These are phyloP conservation scores for Sporisorium exsertum DNA, from an alignment of 1,284 basidiomycete genomes.

Conservation along the genomic window DNA sequence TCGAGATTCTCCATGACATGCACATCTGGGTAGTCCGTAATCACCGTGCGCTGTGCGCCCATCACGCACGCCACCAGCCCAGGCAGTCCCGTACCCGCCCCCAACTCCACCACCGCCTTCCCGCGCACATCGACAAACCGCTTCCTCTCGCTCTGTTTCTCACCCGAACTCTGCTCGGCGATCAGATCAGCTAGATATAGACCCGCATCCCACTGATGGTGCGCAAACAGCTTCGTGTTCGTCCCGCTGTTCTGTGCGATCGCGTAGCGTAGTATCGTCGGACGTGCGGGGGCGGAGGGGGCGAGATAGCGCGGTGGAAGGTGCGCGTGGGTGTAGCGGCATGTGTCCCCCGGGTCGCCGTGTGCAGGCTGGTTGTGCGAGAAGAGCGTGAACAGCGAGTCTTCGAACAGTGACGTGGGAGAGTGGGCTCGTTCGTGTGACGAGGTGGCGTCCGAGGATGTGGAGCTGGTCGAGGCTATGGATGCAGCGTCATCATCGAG, in stretches of 20 bases:
- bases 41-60: constrained; percentile 41
- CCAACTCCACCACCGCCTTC: constrained; percentile 54
- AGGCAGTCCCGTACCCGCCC: constrained; percentile 62
- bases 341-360: constrained; percentile 58
- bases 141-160: constrained; percentile 4
- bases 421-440: constrained; percentile 17
- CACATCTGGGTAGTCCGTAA: constrained; percentile 54
- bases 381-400: constrained; percentile 62
- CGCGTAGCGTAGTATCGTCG: constrained; percentile 40
- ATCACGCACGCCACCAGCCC: constrained; percentile 48
- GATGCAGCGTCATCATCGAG: constrained; percentile 8
- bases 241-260: constrained; percentile 50
- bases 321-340: constrained; percentile 42
- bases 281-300: background rate
- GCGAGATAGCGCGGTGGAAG: constrained; percentile 38
- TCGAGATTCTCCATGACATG: constrained; percentile 41
- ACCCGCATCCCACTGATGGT: constrained; percentile 67
- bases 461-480: constrained; percentile 12
- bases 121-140: constrained; percentile 46
- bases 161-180: constrained; percentile 22
- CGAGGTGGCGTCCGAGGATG: background rate
- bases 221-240: constrained; percentile 64
- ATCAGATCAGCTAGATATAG: constrained; percentile 57
- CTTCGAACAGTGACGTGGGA: constrained; percentile 55
- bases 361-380: constrained; percentile 59